Base-by-base conservation (phyloP, 805 yeast species). In the Candida berthetii region DNA sequence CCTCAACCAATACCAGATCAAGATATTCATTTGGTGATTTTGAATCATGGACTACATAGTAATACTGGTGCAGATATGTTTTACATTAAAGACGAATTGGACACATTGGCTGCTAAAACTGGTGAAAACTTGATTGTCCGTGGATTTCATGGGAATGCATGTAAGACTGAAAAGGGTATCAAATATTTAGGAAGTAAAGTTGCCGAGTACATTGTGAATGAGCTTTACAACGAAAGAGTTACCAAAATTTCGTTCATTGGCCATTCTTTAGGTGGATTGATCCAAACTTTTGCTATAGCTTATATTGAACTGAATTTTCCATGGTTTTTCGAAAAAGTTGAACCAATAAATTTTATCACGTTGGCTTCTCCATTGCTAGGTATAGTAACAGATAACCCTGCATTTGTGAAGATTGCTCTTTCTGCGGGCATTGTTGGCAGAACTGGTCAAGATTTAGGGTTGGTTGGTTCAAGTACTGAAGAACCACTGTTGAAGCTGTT, bases 21-120 rank as follows among this genome's bases (percentile, higher is more conserved):
- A 42, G 80, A 81, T 11, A 68, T 73, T 4, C 95, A 85, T 61
- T 64, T 85, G 46, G 87, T 85, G 15, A 60, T 85, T 1, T 55
- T 85, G 32, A 81, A 90, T 0, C 95, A 85, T 60, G 95, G 95
- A 0, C 62, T 85, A 32, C 90, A 83, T 58, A 82, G 91, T 1
- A 85, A 85, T 54, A 76, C 80, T 0, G 73, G 85, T 1, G 80
- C 89, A 1, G 95, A 85, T 58, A 73, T 85, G 85, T 65, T 75
- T 27, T 85, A 82, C 49, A 52, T 85, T 36, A 85, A 82, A 50
- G 93, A 85, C 49, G 76, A 76, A 51, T 72, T 83, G 4, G 87
- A 82, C 48, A 54, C 58, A 17, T 52, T 50, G 39, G 62, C 71
- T 1, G 55, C 50, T 7, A 51, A 50, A n/a, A 58, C 69, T 0